Evolutionary conservation across 192 early-diverging fungal genomes (phyloP).

Genomic region (Entophlyctis helioformis): DNA sequence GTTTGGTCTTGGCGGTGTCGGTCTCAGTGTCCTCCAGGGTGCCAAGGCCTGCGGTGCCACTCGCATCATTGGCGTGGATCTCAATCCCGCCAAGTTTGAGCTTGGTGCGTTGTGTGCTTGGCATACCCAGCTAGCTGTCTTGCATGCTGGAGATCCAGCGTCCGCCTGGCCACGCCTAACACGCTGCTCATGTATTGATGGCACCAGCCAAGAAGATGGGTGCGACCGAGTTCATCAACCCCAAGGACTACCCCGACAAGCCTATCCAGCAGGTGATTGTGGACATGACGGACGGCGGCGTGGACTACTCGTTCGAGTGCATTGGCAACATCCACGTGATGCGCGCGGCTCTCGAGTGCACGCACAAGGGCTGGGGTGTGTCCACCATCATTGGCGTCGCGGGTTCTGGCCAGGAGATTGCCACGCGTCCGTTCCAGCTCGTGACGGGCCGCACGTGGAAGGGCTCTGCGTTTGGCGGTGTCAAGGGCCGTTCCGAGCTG

Average conservation of each 20-base stretch:
- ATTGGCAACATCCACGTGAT: conserved; percentile 86
- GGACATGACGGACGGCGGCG: conserved; percentile 86
- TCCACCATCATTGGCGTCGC: conserved; percentile 85
- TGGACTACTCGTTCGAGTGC: conserved; percentile 96
- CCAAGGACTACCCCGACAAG: conserved; percentile 60
- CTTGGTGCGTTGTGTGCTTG: too few species aligned
- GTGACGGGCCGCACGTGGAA: conserved; percentile 92
- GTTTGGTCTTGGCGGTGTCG: conserved; percentile 93
- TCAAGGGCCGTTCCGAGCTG: conserved; percentile 87
- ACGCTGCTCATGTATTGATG: background rate
- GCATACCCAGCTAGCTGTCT: too few species aligned
- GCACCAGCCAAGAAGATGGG: conserved; percentile 67
- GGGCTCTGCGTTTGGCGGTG: conserved; percentile 92
- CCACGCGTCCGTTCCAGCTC: conserved; percentile 91
- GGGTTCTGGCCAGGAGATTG: conserved; percentile 80
- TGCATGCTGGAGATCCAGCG: too few species aligned
- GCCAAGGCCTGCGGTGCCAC: conserved; percentile 34
- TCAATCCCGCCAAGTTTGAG: conserved; percentile 78
- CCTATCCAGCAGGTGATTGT: conserved; percentile 75
- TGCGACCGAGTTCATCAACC: conserved; percentile 83
- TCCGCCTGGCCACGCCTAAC: background rate
- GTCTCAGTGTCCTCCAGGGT: conserved; percentile 82
- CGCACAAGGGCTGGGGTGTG: conserved; percentile 73
- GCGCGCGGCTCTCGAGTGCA: conserved; percentile 84
- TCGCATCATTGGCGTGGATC: conserved; percentile 83